Base-by-base conservation (phyloP, 129 eudicot genomes). In the Ambrosia trifida region DNA sequence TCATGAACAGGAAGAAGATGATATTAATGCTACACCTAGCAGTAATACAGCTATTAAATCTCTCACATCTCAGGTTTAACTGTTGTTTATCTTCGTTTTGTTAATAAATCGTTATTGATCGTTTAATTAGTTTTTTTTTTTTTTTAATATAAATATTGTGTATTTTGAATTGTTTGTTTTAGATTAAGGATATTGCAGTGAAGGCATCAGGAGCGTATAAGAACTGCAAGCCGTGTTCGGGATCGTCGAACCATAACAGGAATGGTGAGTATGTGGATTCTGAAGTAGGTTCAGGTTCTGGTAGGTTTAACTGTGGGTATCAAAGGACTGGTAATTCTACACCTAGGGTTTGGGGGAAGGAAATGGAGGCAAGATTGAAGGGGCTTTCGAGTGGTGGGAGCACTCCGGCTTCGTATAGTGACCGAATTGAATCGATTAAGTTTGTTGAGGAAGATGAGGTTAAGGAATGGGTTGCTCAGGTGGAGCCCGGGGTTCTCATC, bases 381-480 rank as follows among this genome's bases (percentile, higher is more conserved):
- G 95, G 90, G 63, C 83, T 89, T 46, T 90, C 95, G 4, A 90
- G 97, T 33, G 95, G 97, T 44, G 88, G 88, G 18, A 82, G 84
- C 70, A 90, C 97, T 11, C 97, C 97, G 0, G 87, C 89, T 4
- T 91, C 97, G 0, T 75, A 83, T 18, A 91, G 97, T 72, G 90
- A 91, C 13, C 78, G 97, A 36, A 86, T 85, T 6, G 97, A 91
- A 57, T 86, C 97, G 7, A 82, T 86, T 11, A 84, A 82, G 86
- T 88, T 88, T 35, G 64, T 86, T 49, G 96, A 84, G 74, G 97
- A 91, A 54, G 95, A 87, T 28, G 91, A 86, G 84, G 80, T 83
- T 12, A 91, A 88, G 72, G 97, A 91, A 72, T 91, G 97, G 97
- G 91, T 88, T 68, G 97, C 96, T 67, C 97, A 91, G 76, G 96